Conservation (phyloP, 306 rosid genomes). For the Lathyrus sativus region DNA sequence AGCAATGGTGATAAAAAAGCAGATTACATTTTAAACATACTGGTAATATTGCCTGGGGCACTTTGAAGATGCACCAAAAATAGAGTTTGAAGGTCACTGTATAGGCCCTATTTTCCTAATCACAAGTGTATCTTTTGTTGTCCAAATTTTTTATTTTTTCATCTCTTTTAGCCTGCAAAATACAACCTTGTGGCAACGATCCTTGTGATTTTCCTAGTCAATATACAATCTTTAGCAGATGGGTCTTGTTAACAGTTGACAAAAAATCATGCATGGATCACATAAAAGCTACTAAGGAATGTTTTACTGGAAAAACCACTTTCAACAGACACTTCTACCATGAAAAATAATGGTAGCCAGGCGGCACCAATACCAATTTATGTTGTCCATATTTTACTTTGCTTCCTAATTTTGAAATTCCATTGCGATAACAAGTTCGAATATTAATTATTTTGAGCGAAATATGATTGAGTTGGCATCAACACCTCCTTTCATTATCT, state of each 20-base stretch:
- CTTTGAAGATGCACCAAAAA: slow-evolving; percentile 40
- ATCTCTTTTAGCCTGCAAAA: neutral
- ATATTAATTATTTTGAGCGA: no score
- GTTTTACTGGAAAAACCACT: slow-evolving; percentile 39
- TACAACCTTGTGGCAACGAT: slow-evolving; percentile 16
- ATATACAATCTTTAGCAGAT: slow-evolving; percentile 4
- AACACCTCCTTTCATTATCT: no score
- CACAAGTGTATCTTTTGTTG: slow-evolving; percentile 25
- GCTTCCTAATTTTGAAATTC: no score
- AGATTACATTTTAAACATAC: slow-evolving; percentile 27
- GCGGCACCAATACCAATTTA: neutral
- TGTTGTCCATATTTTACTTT: neutral
- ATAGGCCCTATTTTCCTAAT: slow-evolving; percentile 41
- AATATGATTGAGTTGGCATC: no score
- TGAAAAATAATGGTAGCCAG: neutral
- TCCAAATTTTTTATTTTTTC: slow-evolving; percentile 27
- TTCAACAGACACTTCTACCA: neutral
- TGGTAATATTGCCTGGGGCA: slow-evolving; percentile 39
- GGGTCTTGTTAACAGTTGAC: slow-evolving; percentile 25
- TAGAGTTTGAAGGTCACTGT: slow-evolving; percentile 49
- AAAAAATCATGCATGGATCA: slow-evolving; percentile 7
- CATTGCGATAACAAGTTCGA: no score
- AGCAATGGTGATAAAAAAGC: slow-evolving; percentile 58
- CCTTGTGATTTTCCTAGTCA: slow-evolving; percentile 30
- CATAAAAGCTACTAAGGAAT: neutral